Evolutionary conservation across 139 green algal genomes (phyloP), one percentile per base, ranked within the genome.

Genomic region (Chlamydomonas sp.): DNA sequence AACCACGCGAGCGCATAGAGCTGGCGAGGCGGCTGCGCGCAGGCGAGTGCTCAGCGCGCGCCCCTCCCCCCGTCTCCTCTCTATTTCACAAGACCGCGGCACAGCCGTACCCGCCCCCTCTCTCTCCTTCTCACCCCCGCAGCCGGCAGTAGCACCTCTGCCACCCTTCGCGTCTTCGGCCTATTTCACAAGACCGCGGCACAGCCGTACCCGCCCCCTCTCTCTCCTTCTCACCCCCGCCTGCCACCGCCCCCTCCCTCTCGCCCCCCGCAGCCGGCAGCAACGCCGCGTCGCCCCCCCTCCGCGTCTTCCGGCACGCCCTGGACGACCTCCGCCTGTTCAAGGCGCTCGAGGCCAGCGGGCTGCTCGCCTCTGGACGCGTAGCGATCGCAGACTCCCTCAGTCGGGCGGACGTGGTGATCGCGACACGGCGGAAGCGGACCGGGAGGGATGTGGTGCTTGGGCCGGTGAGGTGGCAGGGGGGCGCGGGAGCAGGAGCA

Each of bases 321-420:
- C 16, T 77, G 3, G 72, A 77, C 49, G 72, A 77, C 65, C 64
- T 77, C 57, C 64, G 72, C 22, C 57, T 77, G 65, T 77, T 58
- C 72, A 61, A 73, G 5, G 39, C 49, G 50, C 35, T 77, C 3
- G 33, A 68, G 2, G 37, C n/a, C n/a, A n/a, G n/a, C n/a, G n/a
- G n/a, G n/a, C 38, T 22, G 64, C 72, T 28, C 50, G 65, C 64
- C 48, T 77, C 60, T 13, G 72, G 72, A 1, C 37, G 37, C 22
- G 72, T 77, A 13, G 57, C 73, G 38, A 57, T 73, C 31, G 65
- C 54, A 34, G 50, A 72, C 6, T 33, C 35, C 2, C 6, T 71
- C 4, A 38, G 54, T 20, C 38, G 69, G 8, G 72, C 72, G 28
- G 57, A 77, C 35, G 72, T 73, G n/a, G 63, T 77, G 26, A 22